Evolutionary conservation across 2,329 filamentous ascomycete species (phyloP).

Genomic region (Coniochaeta ligniaria): DNA sequence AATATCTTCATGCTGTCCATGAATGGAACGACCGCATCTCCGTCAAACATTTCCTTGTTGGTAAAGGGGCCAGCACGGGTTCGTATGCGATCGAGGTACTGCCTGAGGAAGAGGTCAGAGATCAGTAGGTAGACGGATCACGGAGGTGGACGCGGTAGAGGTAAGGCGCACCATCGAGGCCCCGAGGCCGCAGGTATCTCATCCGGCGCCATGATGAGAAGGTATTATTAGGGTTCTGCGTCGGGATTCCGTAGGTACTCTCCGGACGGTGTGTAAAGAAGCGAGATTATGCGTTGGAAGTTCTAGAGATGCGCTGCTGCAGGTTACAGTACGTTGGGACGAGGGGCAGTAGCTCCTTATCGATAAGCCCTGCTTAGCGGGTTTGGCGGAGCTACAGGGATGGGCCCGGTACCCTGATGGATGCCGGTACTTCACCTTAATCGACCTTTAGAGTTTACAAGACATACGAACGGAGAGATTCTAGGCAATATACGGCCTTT

Average conservation of each 20-base stretch:
- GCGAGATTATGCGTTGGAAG: background rate
- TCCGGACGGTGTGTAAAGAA: background rate
- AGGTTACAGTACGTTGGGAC: background rate
- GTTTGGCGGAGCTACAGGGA: background rate
- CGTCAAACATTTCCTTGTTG: conserved; percentile 50
- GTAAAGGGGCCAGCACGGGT: conserved; percentile 74
- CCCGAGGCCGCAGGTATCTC: conserved; percentile 13
- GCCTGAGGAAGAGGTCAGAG: conserved; percentile 43
- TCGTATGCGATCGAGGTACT: conserved; percentile 75
- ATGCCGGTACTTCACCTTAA: no score
- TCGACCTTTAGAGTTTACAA: no score
- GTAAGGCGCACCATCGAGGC: conserved; percentile 14
- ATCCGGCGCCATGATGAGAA: conserved; percentile 7
- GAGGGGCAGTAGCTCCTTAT: background rate
- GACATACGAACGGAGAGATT: background rate
- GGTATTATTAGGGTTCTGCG: background rate
- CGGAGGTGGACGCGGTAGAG: background rate
- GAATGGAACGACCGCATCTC: conserved; percentile 43
- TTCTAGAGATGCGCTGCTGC: background rate
- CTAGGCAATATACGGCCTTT: background rate
- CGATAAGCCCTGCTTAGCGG: background rate
- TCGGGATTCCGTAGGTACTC: background rate
- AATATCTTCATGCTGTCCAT: conserved; percentile 69
- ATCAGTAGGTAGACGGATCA: background rate
- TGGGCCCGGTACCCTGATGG: background rate